Evolutionary conservation across 148 eudicot species (phyloP).

Genomic region (Spergularia marina): DNA sequence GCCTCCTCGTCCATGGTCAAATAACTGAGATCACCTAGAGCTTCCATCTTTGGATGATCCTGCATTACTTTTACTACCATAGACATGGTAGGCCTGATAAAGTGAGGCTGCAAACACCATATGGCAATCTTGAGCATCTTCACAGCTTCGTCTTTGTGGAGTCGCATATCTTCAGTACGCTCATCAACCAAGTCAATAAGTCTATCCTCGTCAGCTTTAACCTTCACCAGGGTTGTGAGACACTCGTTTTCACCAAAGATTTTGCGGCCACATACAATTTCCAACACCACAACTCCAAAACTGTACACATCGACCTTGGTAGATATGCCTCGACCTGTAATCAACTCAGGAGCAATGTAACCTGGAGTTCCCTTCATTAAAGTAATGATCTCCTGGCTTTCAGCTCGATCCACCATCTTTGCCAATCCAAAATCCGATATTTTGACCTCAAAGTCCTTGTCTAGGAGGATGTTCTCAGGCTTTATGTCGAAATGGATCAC

Average conservation of each 20-base stretch:
- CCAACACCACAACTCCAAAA: conserved; percentile 30
- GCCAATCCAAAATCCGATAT: conserved; percentile 26
- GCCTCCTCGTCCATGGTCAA: conserved; percentile 11
- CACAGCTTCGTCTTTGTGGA: conserved; percentile 18
- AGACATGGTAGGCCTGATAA: conserved; percentile 23
- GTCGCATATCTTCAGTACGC: conserved; percentile 3
- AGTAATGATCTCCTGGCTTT: conserved; percentile 16
- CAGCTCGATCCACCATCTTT: conserved; percentile 17
- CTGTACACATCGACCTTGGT: conserved; percentile 32
- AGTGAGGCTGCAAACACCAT: conserved; percentile 26
- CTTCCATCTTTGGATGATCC: conserved; percentile 7
- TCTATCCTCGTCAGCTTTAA: conserved; percentile 14
- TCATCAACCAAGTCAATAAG: conserved; percentile 9
- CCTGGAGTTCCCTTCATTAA: conserved; percentile 17
- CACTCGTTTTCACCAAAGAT: conserved; percentile 5
- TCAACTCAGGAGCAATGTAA: conserved; percentile 25
- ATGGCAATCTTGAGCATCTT: conserved; percentile 23
- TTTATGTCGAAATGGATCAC: conserved; percentile 26
- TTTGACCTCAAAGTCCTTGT: conserved; percentile 18
- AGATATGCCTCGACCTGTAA: conserved; percentile 17
- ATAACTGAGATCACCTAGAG: background rate
- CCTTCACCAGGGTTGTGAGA: conserved; percentile 12
- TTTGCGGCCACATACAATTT: conserved; percentile 23
- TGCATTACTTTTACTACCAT: conserved; percentile 22
- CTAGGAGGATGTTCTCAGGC: conserved; percentile 22